Conservation (phyloP, 805 yeast genomes). For the Torulaspora delbrueckii region DNA sequence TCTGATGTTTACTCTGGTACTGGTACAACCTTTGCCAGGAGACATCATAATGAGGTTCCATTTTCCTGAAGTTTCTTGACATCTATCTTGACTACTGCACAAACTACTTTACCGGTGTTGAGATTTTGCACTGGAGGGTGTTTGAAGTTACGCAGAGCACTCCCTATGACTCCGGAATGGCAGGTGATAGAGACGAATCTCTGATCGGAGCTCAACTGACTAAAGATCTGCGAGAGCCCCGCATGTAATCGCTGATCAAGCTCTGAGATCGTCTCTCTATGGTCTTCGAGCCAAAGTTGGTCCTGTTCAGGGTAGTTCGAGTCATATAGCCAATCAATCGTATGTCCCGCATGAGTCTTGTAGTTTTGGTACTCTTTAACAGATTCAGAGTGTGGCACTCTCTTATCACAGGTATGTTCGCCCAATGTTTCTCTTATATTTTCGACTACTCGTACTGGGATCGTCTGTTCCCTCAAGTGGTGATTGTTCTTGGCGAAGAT, state of each 20-base stretch:
- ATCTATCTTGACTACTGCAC: constrained; percentile 44
- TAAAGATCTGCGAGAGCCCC: constrained; percentile 43
- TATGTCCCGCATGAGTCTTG: constrained; percentile 31
- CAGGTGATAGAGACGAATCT: constrained; percentile 47
- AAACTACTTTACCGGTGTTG: constrained; percentile 63
- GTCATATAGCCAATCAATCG: constrained; percentile 40
- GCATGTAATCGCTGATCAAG: constrained; percentile 41
- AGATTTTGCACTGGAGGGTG: constrained; percentile 52
- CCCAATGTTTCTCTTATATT: constrained; percentile 59
- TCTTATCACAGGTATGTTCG: constrained; percentile 53
- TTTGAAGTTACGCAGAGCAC: constrained; percentile 45
- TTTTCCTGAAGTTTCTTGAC: neutral
- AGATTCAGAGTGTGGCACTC: constrained; percentile 32
- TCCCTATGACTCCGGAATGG: constrained; percentile 57
- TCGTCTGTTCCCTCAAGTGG: neutral
- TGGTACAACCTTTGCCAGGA: no score
- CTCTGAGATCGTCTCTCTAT: constrained; percentile 46
- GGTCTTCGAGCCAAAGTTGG: constrained; percentile 39
- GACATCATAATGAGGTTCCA: neutral
- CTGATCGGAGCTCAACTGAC: constrained; percentile 24
- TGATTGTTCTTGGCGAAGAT: constrained; percentile 35
- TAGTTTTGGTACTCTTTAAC: constrained; percentile 20
- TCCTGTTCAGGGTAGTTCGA: constrained; percentile 50
- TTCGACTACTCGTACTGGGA: constrained; percentile 38
- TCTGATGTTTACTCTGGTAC: no score